Evolutionary conservation across 2,329 filamentous ascomycete genomes (phyloP).

Genomic region (Neonectria sp.): DNA sequence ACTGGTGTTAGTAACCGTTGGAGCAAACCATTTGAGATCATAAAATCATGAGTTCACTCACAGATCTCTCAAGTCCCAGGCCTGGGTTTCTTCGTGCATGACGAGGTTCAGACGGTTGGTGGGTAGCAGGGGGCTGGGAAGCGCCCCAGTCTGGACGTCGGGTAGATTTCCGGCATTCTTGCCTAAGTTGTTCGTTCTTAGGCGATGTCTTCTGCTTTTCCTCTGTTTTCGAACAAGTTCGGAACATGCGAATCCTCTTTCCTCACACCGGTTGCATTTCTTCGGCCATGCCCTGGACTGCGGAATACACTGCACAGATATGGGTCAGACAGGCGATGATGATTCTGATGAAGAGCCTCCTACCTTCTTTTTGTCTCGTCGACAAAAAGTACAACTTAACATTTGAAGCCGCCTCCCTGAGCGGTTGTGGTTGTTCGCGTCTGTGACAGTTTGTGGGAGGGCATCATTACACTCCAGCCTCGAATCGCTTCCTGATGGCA

Average conservation of each 20-base stretch:
- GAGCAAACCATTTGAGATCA: too few species aligned
- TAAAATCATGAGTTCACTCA: neutral
- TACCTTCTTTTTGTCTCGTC: slow-evolving; percentile 13
- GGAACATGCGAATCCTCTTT: slow-evolving; percentile 1
- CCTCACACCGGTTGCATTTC: slow-evolving; percentile 12
- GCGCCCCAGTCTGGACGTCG: neutral
- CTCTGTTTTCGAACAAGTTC: slow-evolving; percentile 1
- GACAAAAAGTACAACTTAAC: slow-evolving; percentile 15
- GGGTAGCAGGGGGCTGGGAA: neutral
- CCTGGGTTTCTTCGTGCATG: neutral
- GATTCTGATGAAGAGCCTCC: neutral
- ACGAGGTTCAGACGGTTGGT: neutral
- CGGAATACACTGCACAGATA: slow-evolving; percentile 1
- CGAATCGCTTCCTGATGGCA: neutral
- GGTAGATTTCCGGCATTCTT: too few species aligned
- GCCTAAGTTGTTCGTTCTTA: neutral
- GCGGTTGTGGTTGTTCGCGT: neutral
- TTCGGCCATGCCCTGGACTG: slow-evolving; percentile 1
- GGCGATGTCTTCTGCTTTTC: neutral
- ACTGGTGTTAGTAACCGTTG: neutral
- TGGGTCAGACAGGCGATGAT: neutral
- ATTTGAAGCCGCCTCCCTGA: neutral
- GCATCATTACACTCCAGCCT: neutral
- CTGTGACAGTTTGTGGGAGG: neutral
- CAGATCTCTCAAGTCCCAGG: slow-evolving; percentile 15